Percentiles rank a stretch among this genome's conserved stretches.
These are phyloP conservation scores for Eragrostis tef DNA, from an alignment of 202 grass and related monocot species.

Conservation along the genomic window DNA sequence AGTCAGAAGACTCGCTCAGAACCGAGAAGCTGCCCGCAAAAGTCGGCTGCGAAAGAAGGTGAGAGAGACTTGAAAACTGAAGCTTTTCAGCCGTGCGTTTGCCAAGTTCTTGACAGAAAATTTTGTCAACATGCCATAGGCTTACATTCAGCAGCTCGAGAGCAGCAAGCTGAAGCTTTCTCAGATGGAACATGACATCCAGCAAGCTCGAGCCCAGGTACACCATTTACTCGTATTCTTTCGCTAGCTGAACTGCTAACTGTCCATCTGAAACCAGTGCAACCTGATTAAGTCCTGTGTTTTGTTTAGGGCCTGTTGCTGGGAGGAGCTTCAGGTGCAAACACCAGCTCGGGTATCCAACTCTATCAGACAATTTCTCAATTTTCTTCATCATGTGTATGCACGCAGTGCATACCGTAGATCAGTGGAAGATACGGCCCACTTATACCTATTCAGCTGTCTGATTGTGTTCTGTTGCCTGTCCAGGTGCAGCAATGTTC, in stretches of 20 bases:
- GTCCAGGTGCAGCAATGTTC: constrained; percentile 60
- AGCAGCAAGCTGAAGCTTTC: constrained; percentile 75
- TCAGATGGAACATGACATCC: constrained; percentile 81
- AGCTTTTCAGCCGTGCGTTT: neutral
- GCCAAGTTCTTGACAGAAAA: constrained; percentile 1
- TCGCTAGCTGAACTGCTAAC: neutral
- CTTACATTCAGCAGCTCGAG: constrained; percentile 90
- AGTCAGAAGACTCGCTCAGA: constrained; percentile 79
- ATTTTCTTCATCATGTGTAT: neutral
- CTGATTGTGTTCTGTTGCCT: neutral
- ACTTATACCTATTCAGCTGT: neutral
- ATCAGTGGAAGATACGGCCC: neutral
- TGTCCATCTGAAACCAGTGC: constrained; percentile 14
- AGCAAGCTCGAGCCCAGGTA: constrained; percentile 76
- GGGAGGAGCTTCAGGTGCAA: constrained; percentile 68
- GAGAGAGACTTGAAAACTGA: neutral
- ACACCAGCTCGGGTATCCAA: constrained; percentile 61
- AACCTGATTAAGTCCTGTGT: constrained; percentile 37
- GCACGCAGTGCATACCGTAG: neutral
- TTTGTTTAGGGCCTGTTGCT: constrained; percentile 62
- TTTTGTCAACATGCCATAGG: constrained; percentile 47
- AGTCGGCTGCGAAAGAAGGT: constrained; percentile 93
- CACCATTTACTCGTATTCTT: neutral
- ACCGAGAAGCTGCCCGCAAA: constrained; percentile 91
- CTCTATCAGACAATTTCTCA: constrained; percentile 10